Conservation (phyloP, 1,284 basidiomycete species). For the Tilletiaria anomala region DNA sequence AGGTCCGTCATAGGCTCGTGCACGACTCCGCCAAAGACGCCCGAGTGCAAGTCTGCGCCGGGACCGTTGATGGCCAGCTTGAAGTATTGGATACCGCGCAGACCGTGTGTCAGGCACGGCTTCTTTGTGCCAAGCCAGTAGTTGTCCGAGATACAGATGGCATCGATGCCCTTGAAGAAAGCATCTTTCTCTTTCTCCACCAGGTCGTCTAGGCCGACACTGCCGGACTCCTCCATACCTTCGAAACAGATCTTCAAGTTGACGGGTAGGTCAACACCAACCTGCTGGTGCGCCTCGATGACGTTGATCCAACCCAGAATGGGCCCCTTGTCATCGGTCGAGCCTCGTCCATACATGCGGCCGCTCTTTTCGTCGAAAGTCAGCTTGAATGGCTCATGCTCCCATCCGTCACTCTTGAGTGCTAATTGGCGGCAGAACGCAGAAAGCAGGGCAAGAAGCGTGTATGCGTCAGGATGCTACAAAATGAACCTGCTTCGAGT, state of each 20-base stretch:
- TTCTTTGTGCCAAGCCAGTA: constrained; percentile 41
- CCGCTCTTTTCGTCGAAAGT: constrained; percentile 55
- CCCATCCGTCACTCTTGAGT: constrained; percentile 59
- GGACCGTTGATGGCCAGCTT: constrained; percentile 72
- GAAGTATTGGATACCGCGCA: constrained; percentile 78
- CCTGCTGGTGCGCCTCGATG: constrained; percentile 67
- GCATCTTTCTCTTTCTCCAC: constrained; percentile 64
- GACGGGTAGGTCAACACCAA: constrained; percentile 63
- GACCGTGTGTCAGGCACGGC: constrained; percentile 40
- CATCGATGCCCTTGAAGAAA: constrained; percentile 83
- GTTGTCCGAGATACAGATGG: constrained; percentile 62
- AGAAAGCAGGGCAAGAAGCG: too few species aligned
- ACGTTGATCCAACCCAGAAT: constrained; percentile 82
- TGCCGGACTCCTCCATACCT: constrained; percentile 92
- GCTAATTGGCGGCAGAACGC: constrained; percentile 40
- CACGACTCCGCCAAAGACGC: constrained; percentile 41
- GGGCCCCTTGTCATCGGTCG: constrained; percentile 38
- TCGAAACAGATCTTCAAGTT: constrained; percentile 92
- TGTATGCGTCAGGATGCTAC: too few species aligned
- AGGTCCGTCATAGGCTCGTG: constrained; percentile 52
- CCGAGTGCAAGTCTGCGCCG: constrained; percentile 78
- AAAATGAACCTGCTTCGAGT: too few species aligned
- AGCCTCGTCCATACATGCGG: constrained; percentile 62
- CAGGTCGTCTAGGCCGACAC: constrained; percentile 80
- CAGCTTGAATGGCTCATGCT: constrained; percentile 76